Percentiles rank a stretch among this genome's conserved stretches.
Conservation (phyloP, 2,329 filamentous ascomycete species). For the Cladophialophora carrionii region DNA sequence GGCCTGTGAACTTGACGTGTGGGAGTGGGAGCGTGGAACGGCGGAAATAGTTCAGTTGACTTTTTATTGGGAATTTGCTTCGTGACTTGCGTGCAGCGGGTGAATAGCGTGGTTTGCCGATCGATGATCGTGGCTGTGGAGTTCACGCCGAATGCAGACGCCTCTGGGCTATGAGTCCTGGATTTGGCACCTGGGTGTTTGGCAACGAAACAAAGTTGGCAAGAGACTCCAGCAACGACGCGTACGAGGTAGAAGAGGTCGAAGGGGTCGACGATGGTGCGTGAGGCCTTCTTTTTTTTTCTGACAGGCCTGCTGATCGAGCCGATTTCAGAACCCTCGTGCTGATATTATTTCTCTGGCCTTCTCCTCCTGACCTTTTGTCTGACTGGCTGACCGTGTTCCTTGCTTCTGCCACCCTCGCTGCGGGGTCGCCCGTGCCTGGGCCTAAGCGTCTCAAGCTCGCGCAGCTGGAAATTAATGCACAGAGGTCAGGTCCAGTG, state of each 20-base stretch:
- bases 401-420: conserved; percentile 24
- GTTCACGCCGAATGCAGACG: conserved; percentile 6
- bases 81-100: conserved; percentile 20
- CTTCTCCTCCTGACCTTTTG: conserved; percentile 20
- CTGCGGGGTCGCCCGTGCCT: conserved; percentile 35
- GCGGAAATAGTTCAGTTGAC: conserved; percentile 19
- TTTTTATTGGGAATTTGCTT: conserved; percentile 21
- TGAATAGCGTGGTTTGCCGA: conserved; percentile 20
- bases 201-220: neutral
- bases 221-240: neutral
- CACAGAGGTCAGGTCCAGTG: conserved; percentile 13
- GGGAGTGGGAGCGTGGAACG: conserved; percentile 15
- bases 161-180: neutral
- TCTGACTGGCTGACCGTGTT: conserved; percentile 23
- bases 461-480: conserved; percentile 31
- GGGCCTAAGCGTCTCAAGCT: conserved; percentile 26
- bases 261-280: neutral
- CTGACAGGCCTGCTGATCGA: conserved; percentile 29
- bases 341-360: conserved; percentile 16
- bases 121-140: conserved; percentile 22
- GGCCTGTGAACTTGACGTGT: conserved; percentile 7
- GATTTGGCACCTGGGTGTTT: neutral
- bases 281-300: conserved; percentile 21
- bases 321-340: conserved; percentile 21
- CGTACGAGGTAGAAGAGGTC: neutral